phyloP scores from a whole-genome alignment of 116 monocot genomes.

The Papilionanthe hybrid region DNA sequence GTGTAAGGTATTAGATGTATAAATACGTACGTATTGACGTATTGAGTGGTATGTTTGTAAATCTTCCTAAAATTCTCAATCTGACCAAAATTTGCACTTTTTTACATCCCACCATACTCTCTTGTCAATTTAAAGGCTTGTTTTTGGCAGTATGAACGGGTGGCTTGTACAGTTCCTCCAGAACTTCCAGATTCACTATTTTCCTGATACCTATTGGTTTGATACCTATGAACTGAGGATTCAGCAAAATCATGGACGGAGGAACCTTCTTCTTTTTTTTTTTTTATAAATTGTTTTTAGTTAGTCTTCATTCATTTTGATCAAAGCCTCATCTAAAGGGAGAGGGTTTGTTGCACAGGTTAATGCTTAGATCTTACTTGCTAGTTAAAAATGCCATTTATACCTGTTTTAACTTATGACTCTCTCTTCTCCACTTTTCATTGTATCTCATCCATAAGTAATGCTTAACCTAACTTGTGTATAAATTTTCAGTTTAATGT shows the following conservation, averaged over 20 bases:
- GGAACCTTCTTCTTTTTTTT: background rate
- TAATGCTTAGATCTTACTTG: background rate
- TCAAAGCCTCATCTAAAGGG: background rate
- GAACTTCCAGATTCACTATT: background rate
- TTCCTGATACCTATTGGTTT: background rate
- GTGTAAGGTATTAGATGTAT: no score
- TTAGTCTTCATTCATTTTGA: background rate
- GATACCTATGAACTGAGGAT: background rate
- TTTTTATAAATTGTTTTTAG: background rate
- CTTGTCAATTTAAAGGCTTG: background rate
- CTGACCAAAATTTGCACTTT: no score
- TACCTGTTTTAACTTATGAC: background rate
- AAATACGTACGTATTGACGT: no score
- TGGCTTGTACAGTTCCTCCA: background rate
- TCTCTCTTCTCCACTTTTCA: background rate
- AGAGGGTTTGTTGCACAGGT: background rate
- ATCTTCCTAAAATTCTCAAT: no score
- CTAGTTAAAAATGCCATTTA: background rate
- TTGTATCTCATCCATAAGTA: background rate
- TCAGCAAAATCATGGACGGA: background rate
- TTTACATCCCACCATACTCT: no score
- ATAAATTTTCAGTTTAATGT: background rate
- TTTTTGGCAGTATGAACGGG: constrained; percentile 3
- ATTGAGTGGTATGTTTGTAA: no score
- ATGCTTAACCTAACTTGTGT: background rate